Conservation (phyloP, 306 rosid genomes). For the Acacia confusa region DNA sequence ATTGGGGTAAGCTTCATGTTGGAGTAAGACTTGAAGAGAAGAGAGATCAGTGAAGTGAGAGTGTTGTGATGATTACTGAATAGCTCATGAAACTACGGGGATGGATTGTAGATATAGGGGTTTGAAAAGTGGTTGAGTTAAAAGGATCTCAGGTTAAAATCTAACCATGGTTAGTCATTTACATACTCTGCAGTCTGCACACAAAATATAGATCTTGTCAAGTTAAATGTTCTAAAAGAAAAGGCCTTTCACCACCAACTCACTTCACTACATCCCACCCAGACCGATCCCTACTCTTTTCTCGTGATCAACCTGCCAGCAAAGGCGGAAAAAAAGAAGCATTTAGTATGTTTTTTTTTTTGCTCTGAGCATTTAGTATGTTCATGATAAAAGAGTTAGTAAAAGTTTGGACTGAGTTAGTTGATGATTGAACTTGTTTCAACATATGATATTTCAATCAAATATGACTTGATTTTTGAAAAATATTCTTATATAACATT, state of each 20-base stretch:
- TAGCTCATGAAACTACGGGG: not conserved
- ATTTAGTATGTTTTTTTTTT: too few species aligned
- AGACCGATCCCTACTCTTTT: not conserved
- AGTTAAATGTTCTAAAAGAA: constrained; percentile 11
- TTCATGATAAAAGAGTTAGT: too few species aligned
- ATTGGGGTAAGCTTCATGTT: constrained; percentile 43
- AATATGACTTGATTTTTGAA: too few species aligned
- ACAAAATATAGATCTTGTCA: not conserved
- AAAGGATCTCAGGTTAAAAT: constrained; percentile 18
- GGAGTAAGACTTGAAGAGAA: not conserved
- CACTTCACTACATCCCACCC: not conserved
- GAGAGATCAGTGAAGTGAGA: not conserved
- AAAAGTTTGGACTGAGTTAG: too few species aligned
- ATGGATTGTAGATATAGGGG: constrained; percentile 43
- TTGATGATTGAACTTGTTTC: too few species aligned
- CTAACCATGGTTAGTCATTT: constrained; percentile 36
- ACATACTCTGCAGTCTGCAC: too few species aligned
- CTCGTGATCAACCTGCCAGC: not conserved
- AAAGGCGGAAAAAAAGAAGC: too few species aligned
- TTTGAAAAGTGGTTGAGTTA: constrained; percentile 25
- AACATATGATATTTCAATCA: too few species aligned
- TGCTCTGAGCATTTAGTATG: too few species aligned
- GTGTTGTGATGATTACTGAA: not conserved
- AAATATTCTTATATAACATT: too few species aligned
- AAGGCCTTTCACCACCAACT: not conserved